Percentiles rank a stretch among this genome's conserved stretches.
phyloP scores from a whole-genome alignment of 1,284 basidiomycete species.

The Paramarasmius palmivorus region DNA sequence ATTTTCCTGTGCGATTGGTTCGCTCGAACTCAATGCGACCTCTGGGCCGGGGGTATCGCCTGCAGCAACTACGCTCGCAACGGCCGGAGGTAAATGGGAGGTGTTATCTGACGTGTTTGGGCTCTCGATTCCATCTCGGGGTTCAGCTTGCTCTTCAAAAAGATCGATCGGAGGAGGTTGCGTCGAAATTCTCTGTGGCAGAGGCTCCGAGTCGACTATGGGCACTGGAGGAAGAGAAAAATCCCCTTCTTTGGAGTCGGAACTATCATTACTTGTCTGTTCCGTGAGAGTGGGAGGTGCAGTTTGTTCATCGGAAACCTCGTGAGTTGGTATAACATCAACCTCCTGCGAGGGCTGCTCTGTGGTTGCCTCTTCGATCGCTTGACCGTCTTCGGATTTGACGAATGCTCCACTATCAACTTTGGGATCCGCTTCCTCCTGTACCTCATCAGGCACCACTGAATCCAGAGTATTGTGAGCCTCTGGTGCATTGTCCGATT shows the following conservation, averaged over 20 bases:
- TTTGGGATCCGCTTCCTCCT: too few species aligned
- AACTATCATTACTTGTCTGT: conserved; percentile 8
- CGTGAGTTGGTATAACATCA: too few species aligned
- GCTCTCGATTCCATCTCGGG: too few species aligned
- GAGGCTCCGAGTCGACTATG: conserved; percentile 4
- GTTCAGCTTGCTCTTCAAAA: not conserved
- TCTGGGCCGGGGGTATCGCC: conserved; percentile 40
- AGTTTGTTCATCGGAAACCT: too few species aligned
- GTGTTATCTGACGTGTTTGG: too few species aligned
- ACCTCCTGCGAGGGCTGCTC: too few species aligned
- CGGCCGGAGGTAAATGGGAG: conserved; percentile 25
- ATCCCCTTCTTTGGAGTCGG: conserved; percentile 10
- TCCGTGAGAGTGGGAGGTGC: conserved; percentile 2
- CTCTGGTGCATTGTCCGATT: too few species aligned
- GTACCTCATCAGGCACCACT: too few species aligned
- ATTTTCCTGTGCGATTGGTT: conserved; percentile 17
- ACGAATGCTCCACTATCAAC: too few species aligned
- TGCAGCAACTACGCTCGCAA: conserved; percentile 33
- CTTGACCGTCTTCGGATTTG: too few species aligned
- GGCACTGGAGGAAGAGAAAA: conserved; percentile 7
- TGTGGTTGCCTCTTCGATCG: too few species aligned
- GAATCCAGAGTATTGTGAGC: too few species aligned
- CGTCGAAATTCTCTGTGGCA: not conserved
- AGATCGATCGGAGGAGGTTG: not conserved
- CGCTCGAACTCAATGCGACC: conserved; percentile 28